Percentiles rank a stretch among this genome's conserved stretches.
These are phyloP conservation scores for Trifolium fragiferum DNA, from an alignment of 306 rosid species.

Conservation along the genomic window DNA sequence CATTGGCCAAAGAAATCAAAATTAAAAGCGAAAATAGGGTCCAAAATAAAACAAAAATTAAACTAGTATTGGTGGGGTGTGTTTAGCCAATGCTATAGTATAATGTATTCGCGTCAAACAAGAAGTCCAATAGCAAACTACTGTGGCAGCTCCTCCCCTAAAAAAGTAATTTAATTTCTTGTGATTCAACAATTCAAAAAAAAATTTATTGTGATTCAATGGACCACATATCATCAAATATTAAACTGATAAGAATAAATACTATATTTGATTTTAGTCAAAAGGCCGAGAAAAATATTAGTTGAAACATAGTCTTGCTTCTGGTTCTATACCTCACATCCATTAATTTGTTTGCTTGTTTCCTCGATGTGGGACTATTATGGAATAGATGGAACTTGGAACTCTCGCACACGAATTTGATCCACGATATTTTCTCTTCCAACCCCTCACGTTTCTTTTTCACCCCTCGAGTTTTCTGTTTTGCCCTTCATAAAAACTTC, in stretches of 20 bases:
- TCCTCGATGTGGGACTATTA: background rate
- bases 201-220: background rate
- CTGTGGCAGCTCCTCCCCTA: background rate
- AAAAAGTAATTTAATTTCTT: background rate
- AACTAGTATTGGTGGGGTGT: background rate
- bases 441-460: no score
- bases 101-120: background rate
- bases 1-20: no score
- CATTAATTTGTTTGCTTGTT: background rate
- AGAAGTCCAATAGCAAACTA: background rate
- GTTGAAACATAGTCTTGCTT: accelerated
- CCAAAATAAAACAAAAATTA: background rate
- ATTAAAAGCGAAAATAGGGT: no score
- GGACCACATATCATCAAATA: background rate
- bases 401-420: background rate
- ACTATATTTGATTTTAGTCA: conserved; percentile 2
- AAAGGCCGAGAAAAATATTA: conserved; percentile 13
- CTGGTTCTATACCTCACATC: background rate
- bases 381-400: background rate
- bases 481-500: no score
- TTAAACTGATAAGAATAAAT: conserved; percentile 3
- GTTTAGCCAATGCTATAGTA: background rate
- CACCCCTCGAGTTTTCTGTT: no score
- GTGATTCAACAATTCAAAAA: no score
- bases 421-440: no score